Evolutionary conservation across 257 asterid genomes (phyloP).

Genomic region (Salvia hispanica): DNA sequence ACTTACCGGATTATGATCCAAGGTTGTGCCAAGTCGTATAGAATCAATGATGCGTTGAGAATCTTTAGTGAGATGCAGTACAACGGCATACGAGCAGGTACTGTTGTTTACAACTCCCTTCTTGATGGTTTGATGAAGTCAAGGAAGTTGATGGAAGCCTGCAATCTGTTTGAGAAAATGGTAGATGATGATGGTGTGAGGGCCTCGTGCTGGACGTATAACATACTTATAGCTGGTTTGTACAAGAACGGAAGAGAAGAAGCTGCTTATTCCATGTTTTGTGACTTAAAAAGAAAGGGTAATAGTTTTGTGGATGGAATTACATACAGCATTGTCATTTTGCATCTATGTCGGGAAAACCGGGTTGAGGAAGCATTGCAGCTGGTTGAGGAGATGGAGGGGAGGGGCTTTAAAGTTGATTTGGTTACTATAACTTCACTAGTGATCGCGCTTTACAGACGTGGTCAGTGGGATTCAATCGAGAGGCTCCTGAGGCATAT

Average conservation of each 20-base stretch:
- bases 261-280: conserved; percentile 78
- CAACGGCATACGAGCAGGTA: conserved; percentile 63
- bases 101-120: conserved; percentile 72
- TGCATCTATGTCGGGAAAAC: conserved; percentile 71
- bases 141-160: conserved; percentile 74
- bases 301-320: conserved; percentile 74
- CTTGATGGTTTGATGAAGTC: conserved; percentile 85
- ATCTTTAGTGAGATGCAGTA: conserved; percentile 79
- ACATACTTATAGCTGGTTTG: conserved; percentile 84
- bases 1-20: conserved; percentile 82
- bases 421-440: conserved; percentile 79
- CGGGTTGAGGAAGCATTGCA: conserved; percentile 66
- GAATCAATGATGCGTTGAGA: conserved; percentile 62
- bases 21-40: conserved; percentile 77
- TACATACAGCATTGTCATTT: conserved; percentile 69
- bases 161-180: conserved; percentile 86
- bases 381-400: conserved; percentile 92
- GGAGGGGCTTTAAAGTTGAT: conserved; percentile 76
- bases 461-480: conserved; percentile 68
- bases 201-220: conserved; percentile 89
- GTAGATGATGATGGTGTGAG: conserved; percentile 76
- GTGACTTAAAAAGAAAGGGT: conserved; percentile 82
- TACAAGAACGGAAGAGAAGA: conserved; percentile 75
- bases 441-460: conserved; percentile 59
- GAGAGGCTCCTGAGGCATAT: conserved; percentile 78